Percentiles rank a stretch among this genome's conserved stretches.
Conservation (phyloP, 148 eudicot species). For the Camellia lanceoleosa region DNA sequence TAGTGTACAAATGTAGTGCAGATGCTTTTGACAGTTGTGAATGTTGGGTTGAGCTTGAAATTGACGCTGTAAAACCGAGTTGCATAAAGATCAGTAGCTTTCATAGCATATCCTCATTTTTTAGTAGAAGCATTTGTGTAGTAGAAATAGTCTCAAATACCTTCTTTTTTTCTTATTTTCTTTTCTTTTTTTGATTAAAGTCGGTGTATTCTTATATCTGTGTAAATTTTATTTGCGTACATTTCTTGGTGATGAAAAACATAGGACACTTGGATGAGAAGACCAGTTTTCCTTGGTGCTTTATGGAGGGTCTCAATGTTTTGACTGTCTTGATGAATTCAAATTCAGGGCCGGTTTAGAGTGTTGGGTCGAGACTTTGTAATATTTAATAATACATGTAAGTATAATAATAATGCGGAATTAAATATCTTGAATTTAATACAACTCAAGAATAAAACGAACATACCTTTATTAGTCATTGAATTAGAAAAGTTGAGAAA, state of each 20-base stretch:
- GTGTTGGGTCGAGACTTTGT: too few species aligned
- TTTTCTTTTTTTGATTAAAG: background rate
- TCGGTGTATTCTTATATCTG: background rate
- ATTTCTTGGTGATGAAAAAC: background rate
- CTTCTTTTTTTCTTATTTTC: too few species aligned
- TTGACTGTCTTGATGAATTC: too few species aligned
- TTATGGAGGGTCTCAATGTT: too few species aligned
- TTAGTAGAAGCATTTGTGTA: constrained; percentile 1
- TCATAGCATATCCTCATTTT: background rate
- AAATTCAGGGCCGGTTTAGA: too few species aligned
- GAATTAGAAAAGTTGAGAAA: too few species aligned
- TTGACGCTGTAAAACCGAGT: constrained; percentile 2
- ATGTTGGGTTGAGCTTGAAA: constrained; percentile 1
- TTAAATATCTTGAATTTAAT: too few species aligned
- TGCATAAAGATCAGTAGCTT: constrained; percentile 5
- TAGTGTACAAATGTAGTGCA: background rate
- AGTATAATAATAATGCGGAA: too few species aligned
- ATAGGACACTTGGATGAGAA: background rate
- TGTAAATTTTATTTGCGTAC: background rate
- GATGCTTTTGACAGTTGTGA: background rate
- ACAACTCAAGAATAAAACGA: too few species aligned
- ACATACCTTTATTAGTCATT: too few species aligned
- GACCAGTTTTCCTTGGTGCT: too few species aligned
- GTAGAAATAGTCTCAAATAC: background rate
- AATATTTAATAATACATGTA: too few species aligned